Conservation (phyloP, 805 yeast species). For the Metschnikowia lunata region DNA sequence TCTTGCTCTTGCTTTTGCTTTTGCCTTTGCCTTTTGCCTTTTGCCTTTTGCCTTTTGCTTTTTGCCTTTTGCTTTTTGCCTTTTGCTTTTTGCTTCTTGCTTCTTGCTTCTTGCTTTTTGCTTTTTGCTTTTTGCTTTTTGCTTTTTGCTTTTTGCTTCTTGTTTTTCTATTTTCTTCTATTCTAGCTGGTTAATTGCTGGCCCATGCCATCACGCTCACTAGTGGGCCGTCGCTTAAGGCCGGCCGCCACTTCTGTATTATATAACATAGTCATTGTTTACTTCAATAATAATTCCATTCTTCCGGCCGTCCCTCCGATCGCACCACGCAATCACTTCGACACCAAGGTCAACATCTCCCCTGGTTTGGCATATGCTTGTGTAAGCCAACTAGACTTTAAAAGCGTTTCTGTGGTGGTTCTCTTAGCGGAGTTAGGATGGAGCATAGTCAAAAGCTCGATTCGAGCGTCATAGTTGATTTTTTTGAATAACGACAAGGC, state of each 20-base stretch:
- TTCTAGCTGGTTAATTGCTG: no score
- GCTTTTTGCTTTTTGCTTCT: no score
- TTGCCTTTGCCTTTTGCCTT: neutral
- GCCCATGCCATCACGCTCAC: no score
- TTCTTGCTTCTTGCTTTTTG: no score
- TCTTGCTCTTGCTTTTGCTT: neutral
- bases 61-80: neutral
- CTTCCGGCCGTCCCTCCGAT: no score
- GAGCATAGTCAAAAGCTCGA: constrained; percentile 28
- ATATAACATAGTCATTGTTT: constrained; percentile 9
- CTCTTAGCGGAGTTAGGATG: constrained; percentile 29
- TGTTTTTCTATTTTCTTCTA: no score
- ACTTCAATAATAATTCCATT: constrained; percentile 5
- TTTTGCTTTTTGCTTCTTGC: neutral
- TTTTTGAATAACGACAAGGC: constrained; percentile 30
- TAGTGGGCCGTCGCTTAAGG: no score
- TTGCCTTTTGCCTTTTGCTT: neutral
- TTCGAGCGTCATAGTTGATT: constrained; percentile 36
- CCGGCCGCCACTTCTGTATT: constrained; percentile 4
- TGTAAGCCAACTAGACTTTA: constrained; percentile 32
- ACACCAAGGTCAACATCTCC: constrained; percentile 24
- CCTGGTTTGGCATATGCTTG: constrained; percentile 38
- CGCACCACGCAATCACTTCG: neutral
- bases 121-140: neutral
- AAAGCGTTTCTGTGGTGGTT: constrained; percentile 20